Base-by-base conservation (phyloP, 2,329 filamentous ascomycete genomes). In the Endoconidiophora laricicola region DNA sequence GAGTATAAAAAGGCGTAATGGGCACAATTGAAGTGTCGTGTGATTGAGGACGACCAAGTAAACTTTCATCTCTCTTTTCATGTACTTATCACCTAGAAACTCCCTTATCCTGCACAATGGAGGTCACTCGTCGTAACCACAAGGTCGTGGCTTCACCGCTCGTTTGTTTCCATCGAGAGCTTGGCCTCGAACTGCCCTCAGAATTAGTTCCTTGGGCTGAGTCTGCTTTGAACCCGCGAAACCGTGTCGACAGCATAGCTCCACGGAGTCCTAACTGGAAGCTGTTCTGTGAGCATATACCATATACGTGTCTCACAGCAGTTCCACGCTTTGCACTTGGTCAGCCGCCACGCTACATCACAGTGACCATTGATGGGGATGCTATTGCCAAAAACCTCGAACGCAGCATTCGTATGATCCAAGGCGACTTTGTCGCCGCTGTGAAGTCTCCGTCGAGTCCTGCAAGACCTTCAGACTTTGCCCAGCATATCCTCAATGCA, bases 211-310 rank as follows among this genome's bases (percentile, higher is more conserved):
- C n/a, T 22, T 49, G 40, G 47, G 12, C 20, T 1, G 3, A 16
- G 1, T 49, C 47, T 38, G 16, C 39, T 6, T 23, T 29, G 7
- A 44, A 44, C 20, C 47, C 47, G 6, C 42, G 43, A 40, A 49
- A 49, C 26, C 6, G 47, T 9, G 29, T 44, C n/a, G 47, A 49
- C 26, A 14, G 2, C 9, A n/a, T 43, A 44, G 29, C 29, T 33
- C 29, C 29, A 33, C 9, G 29, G 9, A 33, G 29, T 12, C 47
- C 23, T 12, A 20, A 43, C 6, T 49, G 47, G 40, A 24, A 43
- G n/a, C 43, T 49, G 5, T 49, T 49, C 22, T 26, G 47, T 3
- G 47, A 44, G 37, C 47, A 49, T 23, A 23, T 49, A 4, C 47
- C 47, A 9, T 49, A 49, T 39, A 41, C 41, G 6, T 49, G 23